Conservation (phyloP, 177 flowering plant species). For the Telopea speciosissima region DNA sequence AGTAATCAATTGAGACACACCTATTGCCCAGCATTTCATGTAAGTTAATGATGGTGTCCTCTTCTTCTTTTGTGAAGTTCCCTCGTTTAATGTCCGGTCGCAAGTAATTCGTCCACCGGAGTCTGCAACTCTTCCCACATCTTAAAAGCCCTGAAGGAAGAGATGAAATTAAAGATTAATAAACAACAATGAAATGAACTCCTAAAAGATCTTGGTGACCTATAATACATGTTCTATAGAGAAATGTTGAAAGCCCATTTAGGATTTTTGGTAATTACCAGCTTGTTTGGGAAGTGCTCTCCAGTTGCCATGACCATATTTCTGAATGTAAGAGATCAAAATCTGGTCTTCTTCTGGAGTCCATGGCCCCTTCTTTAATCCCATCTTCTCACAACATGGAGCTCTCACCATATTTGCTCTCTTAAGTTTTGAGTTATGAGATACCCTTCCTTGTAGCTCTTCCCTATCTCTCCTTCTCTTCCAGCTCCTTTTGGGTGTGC, state of each 20-base stretch:
- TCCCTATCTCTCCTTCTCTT: neutral
- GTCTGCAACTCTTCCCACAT: conserved; percentile 39
- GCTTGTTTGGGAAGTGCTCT: conserved; percentile 58
- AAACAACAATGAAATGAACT: neutral
- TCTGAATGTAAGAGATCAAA: conserved; percentile 31
- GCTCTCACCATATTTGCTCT: conserved; percentile 44
- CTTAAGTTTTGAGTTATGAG: neutral
- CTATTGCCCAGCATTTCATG: conserved; percentile 55
- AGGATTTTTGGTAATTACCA: conserved; percentile 25
- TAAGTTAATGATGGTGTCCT: conserved; percentile 36
- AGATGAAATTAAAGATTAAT: neutral
- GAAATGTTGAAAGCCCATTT: neutral
- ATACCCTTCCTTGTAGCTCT: neutral
- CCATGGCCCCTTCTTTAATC: conserved; percentile 62
- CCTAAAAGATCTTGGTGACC: no score
- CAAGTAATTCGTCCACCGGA: conserved; percentile 37
- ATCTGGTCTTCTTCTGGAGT: conserved; percentile 49
- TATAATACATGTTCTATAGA: no score
- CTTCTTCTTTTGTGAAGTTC: conserved; percentile 32
- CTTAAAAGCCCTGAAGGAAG: conserved; percentile 26
- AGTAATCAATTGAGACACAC: conserved; percentile 18
- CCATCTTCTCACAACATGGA: conserved; percentile 62
- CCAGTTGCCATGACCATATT: conserved; percentile 49
- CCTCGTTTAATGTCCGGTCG: conserved; percentile 38
- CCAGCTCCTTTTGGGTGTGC: neutral